Evolutionary conservation across 2,329 filamentous ascomycete species (phyloP).

Genomic region (Aspergillus fischeri): DNA sequence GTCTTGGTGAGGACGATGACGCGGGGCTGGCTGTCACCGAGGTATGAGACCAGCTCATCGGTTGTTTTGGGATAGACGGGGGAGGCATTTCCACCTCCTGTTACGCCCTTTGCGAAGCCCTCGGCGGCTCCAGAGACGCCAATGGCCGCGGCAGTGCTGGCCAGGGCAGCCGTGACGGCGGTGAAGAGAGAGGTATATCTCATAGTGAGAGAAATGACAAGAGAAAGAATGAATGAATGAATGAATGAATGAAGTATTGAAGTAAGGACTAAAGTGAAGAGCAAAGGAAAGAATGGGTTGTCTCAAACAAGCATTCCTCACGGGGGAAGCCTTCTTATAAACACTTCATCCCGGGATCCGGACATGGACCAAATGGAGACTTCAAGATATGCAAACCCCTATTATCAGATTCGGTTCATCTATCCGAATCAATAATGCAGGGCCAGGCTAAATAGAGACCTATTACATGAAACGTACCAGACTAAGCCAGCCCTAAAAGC

Average conservation of each 20-base stretch:
- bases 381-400: not conserved
- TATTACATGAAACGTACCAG: not conserved
- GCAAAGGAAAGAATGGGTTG: not conserved
- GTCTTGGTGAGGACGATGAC: slow-evolving; percentile 46
- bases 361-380: not conserved
- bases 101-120: slow-evolving; percentile 51
- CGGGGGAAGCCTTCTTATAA: not conserved
- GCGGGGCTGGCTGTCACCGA: slow-evolving; percentile 50
- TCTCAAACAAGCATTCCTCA: not conserved
- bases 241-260: not conserved
- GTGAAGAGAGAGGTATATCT: slow-evolving; percentile 1
- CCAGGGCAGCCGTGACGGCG: not conserved
- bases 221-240: not conserved
- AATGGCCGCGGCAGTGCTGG: not conserved
- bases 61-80: slow-evolving; percentile 52
- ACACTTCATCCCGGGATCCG: not conserved
- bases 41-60: slow-evolving; percentile 55
- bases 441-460: not conserved
- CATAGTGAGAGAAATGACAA: not conserved
- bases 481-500: not conserved
- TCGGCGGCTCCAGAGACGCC: slow-evolving; percentile 31
- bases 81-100: slow-evolving; percentile 54
- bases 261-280: not conserved
- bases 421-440: not conserved
- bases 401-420: not conserved